Base-by-base conservation (phyloP, 345 rosid species). In the Dipteronia dyeriana region DNA sequence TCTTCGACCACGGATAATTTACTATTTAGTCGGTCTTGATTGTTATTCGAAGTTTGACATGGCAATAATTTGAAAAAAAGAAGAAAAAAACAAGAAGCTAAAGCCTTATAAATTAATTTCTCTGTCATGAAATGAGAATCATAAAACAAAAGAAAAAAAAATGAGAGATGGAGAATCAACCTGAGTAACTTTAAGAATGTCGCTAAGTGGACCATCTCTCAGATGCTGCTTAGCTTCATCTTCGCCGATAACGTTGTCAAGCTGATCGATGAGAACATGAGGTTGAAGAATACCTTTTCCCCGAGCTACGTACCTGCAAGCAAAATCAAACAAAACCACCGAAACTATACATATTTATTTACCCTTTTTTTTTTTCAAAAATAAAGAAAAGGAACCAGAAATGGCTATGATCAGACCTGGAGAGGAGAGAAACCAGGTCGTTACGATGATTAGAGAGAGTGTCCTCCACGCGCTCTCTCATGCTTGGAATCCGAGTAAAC, bases 221-320 rank as follows among this genome's bases (percentile, higher is more conserved):
- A 96, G 95, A 34, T 68, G 69, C 63, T 82, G 54, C 76, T 81
- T 83, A 1, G 86, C 79, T 78, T 86, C 85, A 22, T 89, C 97
- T 29, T 88, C 93, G 82, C 85, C 76, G 45, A 88, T 70, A 39
- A 92, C 56, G 51, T 83, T 88, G 34, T 94, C 93, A 22, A 94
- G 87, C 74, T 94, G 97, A 76, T 96, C 99, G 41, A 96, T 79
- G 89, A 96, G 81, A 73, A 86, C 89, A 84, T 96, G 98, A 12
- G 99, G 98, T 41, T 90, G 93, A 84, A 96, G 73, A 47, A 96
- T 91, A 68, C 95, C 95, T 82, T 94, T 96, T 6, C 99, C 99
- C 80, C 94, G 97, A 45, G 85, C 93, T 80, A 94, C 97, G 64
- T 94, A 96, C 90, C 99, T 96, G 84, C 68, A 80, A 80, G 84